Evolutionary conservation across 805 yeast genomes (phyloP), one percentile per base, ranked within the genome.

Genomic region (Saccharomycopsis vini): DNA sequence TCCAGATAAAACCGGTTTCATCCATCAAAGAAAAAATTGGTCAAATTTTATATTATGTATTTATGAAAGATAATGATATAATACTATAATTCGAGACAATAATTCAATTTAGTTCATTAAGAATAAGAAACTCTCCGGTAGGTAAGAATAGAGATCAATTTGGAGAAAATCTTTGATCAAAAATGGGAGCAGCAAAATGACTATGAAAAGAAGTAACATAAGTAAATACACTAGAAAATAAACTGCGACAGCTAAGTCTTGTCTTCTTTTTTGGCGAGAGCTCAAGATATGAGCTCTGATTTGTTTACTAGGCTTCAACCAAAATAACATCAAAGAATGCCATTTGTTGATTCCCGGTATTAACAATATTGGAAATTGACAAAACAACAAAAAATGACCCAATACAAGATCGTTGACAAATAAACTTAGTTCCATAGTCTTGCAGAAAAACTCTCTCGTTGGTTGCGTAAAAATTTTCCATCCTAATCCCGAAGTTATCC

Each of bases 311-410:
- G 80, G 78, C 42, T 66, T 69, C 37, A 77, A 58, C 85, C 85
- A 79, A 49, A 78, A 67, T 32, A 79, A 56, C 66, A 79, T 62
- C 53, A 71, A 56, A 0, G 81, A 71, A 54, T 79, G 86, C 71
- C 77, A 70, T 39, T 64, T 68, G 51, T 75, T 77, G 39, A 75
- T 64, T 50, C 68, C 75, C 1, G 84, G 85, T 30, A 78, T 62
- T 22, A 75, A 57, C 32, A 78, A 55, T 5, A 76, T 48, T 3
- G 84, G 84, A 15, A 74, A 45, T 47, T 77, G 81, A 4, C 66
- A 52, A 36, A 72, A 62, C 45, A 77, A 59, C 4, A 79, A 61
- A 24, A 71, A 50, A 56, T 79, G 83, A 1, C 78, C 75, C 29
- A 77, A 58, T 21, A 68, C 49, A 49, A 75, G 62, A 56, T 79